Base-by-base conservation (phyloP, 2,329 filamentous ascomycete species). In the Microcyclospora pomicola region DNA sequence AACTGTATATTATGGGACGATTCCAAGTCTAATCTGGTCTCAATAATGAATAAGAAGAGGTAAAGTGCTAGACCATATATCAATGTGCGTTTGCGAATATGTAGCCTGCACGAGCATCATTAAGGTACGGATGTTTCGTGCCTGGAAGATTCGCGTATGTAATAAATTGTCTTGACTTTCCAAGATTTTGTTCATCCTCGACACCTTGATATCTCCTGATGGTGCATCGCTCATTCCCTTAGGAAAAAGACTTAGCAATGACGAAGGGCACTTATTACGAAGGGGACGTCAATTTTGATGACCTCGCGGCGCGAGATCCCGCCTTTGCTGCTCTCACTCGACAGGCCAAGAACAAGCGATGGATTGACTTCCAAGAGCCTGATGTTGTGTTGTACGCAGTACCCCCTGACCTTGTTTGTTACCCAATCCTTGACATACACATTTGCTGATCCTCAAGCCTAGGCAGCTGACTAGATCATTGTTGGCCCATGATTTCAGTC, bases 351-450 rank as follows among this genome's bases (percentile, higher is more conserved):
- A 19, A 42, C 30, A 44, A 43, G 39, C 35, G 46, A 72, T 42
- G 68, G 67, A 66, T 94, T 16, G 77, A 95, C 61, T 96, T 96
- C 51, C 78, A 75, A 36, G 72, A 94, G 51, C 80, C 87, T 4
- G 64, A 69, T 35, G 75, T 83, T 15, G 74, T 93, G 7, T 73
- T 81, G 73, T 86, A 77, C 49, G 55, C n/a, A 31, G 4, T 31
- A 31, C 9, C 6, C 30, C 12, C 5, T 9, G 6, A 4, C 5
- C 7, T 34, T 42, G 14, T 38, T 28, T 32, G 2, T 13, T 27
- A 6, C 32, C 5, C 11, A 14, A 49, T 13, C 15, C 15, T 33
- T 41, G 24, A 11, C 27, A 31, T 24, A 7, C 7, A 4, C 7
- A 7, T 24, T 24, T 24, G 19, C 19, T 24, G 7, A 24, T 7